Evolutionary conservation across 1,284 basidiomycete species (phyloP).

Genomic region (Cystobasidium pallidum): DNA sequence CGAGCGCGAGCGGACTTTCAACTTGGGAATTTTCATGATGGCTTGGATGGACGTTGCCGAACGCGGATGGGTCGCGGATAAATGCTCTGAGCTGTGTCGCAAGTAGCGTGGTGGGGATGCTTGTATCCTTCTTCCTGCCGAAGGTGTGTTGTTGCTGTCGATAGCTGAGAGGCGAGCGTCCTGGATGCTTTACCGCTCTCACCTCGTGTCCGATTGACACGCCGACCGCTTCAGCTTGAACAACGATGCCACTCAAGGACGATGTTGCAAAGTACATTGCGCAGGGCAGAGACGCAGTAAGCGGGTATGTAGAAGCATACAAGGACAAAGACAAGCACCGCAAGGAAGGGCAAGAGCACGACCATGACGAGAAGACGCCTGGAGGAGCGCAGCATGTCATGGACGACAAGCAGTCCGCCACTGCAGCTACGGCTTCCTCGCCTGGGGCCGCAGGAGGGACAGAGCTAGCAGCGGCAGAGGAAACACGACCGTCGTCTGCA

Average conservation of each 20-base stretch:
- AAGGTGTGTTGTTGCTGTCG: neutral
- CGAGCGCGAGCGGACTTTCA: constrained; percentile 79
- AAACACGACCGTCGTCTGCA: constrained; percentile 3
- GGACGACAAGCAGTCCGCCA: neutral
- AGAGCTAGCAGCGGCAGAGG: neutral
- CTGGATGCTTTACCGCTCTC: neutral
- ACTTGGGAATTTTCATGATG: constrained; percentile 70
- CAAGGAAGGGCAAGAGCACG: constrained; percentile 16
- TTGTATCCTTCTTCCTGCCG: neutral
- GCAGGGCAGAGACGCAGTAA: constrained; percentile 24
- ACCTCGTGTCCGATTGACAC: neutral
- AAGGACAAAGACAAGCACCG: constrained; percentile 28
- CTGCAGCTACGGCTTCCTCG: neutral
- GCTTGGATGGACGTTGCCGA: neutral
- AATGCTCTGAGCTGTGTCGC: neutral
- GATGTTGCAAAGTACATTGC: constrained; percentile 21
- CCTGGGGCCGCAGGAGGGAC: neutral
- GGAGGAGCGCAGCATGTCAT: neutral
- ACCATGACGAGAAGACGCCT: neutral
- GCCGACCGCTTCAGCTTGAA: neutral
- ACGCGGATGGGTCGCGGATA: neutral
- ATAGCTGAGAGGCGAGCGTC: neutral
- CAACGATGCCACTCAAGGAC: constrained; percentile 29
- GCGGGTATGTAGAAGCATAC: constrained; percentile 10
- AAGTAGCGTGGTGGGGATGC: no score